Evolutionary conservation across 192 early-diverging fungal genomes (phyloP).

Genomic region (Coemansia sp.): DNA sequence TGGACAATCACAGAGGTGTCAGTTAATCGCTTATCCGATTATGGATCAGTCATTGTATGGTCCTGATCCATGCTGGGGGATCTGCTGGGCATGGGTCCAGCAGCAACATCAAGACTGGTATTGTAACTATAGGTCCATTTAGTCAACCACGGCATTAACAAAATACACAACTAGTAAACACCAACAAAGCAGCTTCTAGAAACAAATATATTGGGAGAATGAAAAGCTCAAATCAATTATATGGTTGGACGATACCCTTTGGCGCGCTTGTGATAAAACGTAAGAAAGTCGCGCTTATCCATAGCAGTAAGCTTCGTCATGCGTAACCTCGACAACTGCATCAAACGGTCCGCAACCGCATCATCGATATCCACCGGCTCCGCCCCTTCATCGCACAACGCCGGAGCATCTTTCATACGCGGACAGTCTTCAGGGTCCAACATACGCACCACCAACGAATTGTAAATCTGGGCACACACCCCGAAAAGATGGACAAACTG

Average conservation of each 20-base stretch:
- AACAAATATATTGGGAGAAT: too few relatives aligned
- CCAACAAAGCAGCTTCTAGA: too few relatives aligned
- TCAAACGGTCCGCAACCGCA: constrained; percentile 59
- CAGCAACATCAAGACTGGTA: too few relatives aligned
- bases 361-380: constrained; percentile 55
- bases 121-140: too few relatives aligned
- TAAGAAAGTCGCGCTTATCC: constrained; percentile 77
- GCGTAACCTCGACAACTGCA: constrained; percentile 65
- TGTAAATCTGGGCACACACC: constrained; percentile 63
- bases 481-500: constrained; percentile 59
- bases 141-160: too few relatives aligned
- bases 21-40: too few relatives aligned
- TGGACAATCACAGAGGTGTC: too few relatives aligned
- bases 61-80: too few relatives aligned
- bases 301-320: constrained; percentile 62
- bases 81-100: too few relatives aligned
- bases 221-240: background rate
- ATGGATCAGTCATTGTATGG: too few relatives aligned
- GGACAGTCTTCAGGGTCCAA: constrained; percentile 59
- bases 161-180: too few relatives aligned
- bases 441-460: constrained; percentile 50
- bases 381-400: constrained; percentile 33
- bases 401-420: constrained; percentile 61
- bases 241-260: constrained; percentile 20
- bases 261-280: constrained; percentile 59